A percentile compares a stretch with the other conserved stretches of the same genome.
Conservation (phyloP, 805 yeast genomes). For the Ogataea siamensis region DNA sequence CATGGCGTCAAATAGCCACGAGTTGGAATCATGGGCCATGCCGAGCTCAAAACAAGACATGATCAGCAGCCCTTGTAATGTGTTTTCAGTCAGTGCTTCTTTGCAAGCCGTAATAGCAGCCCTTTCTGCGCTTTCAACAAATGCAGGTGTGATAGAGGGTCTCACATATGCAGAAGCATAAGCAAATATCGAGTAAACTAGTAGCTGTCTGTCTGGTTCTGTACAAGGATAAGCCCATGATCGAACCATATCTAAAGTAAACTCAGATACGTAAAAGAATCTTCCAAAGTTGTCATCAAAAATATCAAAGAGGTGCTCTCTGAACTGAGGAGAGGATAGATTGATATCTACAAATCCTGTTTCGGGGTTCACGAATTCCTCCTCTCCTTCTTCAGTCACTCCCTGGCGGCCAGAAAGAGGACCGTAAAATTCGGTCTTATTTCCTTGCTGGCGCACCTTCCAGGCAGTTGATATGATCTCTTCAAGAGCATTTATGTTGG, state of each 20-base stretch:
- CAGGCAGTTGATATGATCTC: conserved; percentile 35
- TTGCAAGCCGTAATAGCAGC: conserved; percentile 26
- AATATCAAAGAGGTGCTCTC: conserved; percentile 13
- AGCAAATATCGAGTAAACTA: conserved; percentile 30
- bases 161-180: conserved; percentile 29
- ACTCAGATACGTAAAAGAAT: conserved; percentile 27
- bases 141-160: conserved; percentile 18
- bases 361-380: conserved; percentile 12
- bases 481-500: conserved; percentile 32
- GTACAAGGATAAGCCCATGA: conserved; percentile 30
- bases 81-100: conserved; percentile 23
- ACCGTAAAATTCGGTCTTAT: conserved; percentile 35
- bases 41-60: conserved; percentile 36
- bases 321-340: conserved; percentile 7
- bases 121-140: conserved; percentile 25
- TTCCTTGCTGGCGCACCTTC: conserved; percentile 31
- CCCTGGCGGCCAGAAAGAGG: conserved; percentile 36
- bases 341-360: conserved; percentile 14
- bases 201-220: conserved; percentile 30
- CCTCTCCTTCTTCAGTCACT: conserved; percentile 21
- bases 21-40: conserved; percentile 32
- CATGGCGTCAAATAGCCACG: conserved; percentile 36
- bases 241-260: conserved; percentile 24
- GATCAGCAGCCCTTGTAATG: conserved; percentile 30
- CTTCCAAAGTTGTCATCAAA: conserved; percentile 29